A percentile compares a stretch with the other conserved stretches of the same genome.
Conservation (phyloP, 371 early-diverging fungal genomes). For the Amoeboaphelidium protococcarum region DNA sequence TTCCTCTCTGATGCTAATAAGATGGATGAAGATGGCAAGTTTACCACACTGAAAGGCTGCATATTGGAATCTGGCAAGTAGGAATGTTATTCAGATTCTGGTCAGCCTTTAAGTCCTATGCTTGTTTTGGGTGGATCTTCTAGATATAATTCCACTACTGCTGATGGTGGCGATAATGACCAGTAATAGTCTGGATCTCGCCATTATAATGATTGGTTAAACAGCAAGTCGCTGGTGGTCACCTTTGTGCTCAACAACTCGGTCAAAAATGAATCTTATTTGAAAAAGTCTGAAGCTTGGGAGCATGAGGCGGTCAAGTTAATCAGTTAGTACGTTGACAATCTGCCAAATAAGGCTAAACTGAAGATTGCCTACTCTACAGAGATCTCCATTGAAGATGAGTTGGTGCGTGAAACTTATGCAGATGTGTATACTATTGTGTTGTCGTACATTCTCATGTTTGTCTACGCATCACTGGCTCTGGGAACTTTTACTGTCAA, state of each 20-base stretch:
- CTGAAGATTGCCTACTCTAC: conserved; percentile 34
- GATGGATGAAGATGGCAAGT: conserved; percentile 25
- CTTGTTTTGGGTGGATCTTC: conserved; percentile 35
- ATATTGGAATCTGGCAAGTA: conserved; percentile 17
- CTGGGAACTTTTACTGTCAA: conserved; percentile 17
- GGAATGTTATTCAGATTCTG: conserved; percentile 29
- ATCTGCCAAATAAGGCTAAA: conserved; percentile 33
- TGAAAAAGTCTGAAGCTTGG: conserved; percentile 27
- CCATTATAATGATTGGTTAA: conserved; percentile 13
- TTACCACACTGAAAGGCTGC: conserved; percentile 21
- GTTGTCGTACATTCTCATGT: conserved; percentile 39
- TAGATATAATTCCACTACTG: not conserved
- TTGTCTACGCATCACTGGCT: conserved; percentile 37
- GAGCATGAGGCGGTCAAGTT: conserved; percentile 20
- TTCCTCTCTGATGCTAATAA: conserved; percentile 22
- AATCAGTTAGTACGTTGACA: conserved; percentile 14
- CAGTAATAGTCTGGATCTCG: no score
- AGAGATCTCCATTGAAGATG: conserved; percentile 34
- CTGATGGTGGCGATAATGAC: no score
- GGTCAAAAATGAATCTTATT: conserved; percentile 11
- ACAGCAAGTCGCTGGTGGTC: conserved; percentile 27
- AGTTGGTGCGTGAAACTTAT: conserved; percentile 10
- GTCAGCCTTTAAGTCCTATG: conserved; percentile 35
- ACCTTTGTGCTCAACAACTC: conserved; percentile 36
- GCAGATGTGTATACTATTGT: conserved; percentile 31